Percentiles rank a stretch among this genome's conserved stretches.
Conservation (phyloP, 352 stramenopile species). For the Pythium biforme region DNA sequence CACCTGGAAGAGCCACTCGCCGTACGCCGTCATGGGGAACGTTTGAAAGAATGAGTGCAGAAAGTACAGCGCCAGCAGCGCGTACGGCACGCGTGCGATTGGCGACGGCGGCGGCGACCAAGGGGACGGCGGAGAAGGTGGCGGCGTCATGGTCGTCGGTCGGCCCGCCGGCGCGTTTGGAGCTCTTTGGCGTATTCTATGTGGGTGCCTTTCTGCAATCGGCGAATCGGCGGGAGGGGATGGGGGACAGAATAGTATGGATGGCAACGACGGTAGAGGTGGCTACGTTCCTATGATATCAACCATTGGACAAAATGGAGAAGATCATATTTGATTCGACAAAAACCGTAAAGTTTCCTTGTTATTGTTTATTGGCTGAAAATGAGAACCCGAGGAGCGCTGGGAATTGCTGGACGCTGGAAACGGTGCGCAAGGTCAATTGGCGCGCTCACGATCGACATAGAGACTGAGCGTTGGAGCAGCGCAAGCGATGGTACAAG, state of each 20-base stretch:
- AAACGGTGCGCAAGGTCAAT: conserved; percentile 13
- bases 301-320: conserved; percentile 25
- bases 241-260: conserved; percentile 23
- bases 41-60: conserved; percentile 73
- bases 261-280: conserved; percentile 18
- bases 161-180: neutral
- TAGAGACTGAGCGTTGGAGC: neutral
- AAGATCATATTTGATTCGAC: no score
- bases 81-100: conserved; percentile 36
- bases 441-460: neutral
- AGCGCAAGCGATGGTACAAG: conserved; percentile 38
- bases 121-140: no score
- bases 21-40: conserved; percentile 79
- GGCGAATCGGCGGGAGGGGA: neutral
- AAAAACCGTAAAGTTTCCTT: conserved; percentile 19
- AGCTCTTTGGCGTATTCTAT: neutral
- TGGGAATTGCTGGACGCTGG: conserved; percentile 33
- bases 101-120: neutral
- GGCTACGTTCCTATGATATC: conserved; percentile 15
- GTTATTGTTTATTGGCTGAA: conserved; percentile 8
- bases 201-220: conserved; percentile 4
- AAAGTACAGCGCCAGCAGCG: conserved; percentile 77
- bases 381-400: neutral
- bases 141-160: neutral
- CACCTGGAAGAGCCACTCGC: conserved; percentile 71